Conservation (phyloP, 2,329 filamentous ascomycete genomes). For the Thielaviopsis punctulata region DNA sequence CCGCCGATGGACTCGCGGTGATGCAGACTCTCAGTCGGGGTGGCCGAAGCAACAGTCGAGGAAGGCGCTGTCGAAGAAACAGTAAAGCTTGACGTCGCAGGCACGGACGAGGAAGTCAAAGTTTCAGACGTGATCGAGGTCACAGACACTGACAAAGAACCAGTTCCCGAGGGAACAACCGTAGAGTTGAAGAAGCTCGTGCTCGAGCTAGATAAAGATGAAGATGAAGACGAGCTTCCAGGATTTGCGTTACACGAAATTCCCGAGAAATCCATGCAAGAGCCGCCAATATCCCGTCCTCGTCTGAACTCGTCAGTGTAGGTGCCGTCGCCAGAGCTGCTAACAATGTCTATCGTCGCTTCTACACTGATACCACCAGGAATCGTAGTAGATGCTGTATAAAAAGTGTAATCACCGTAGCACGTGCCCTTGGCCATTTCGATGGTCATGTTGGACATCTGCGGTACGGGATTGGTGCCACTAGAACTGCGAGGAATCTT, state of each 20-base stretch:
- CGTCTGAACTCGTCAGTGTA: constrained; percentile 32
- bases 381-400: constrained; percentile 25
- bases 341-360: constrained; percentile 28
- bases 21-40: constrained; percentile 18
- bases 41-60: constrained; percentile 10
- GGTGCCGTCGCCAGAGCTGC: constrained; percentile 23
- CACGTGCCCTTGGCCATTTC: constrained; percentile 27
- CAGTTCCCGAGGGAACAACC: not conserved
- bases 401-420: constrained; percentile 32
- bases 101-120: not conserved
- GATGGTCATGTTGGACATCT: constrained; percentile 22
- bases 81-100: constrained; percentile 13
- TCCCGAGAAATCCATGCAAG: constrained; percentile 25
- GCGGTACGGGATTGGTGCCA: constrained; percentile 21
- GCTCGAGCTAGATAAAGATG: constrained; percentile 12
- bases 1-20: constrained; percentile 25
- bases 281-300: constrained; percentile 26
- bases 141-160: constrained; percentile 1
- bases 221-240: constrained; percentile 11
- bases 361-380: constrained; percentile 27
- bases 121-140: not conserved
- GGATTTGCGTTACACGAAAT: constrained; percentile 17
- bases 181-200: constrained; percentile 4
- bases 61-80: constrained; percentile 17
- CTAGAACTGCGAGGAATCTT: constrained; percentile 24